Base-by-base conservation (phyloP, 768 basidiomycete species). In the Leccinum incarnatum region DNA sequence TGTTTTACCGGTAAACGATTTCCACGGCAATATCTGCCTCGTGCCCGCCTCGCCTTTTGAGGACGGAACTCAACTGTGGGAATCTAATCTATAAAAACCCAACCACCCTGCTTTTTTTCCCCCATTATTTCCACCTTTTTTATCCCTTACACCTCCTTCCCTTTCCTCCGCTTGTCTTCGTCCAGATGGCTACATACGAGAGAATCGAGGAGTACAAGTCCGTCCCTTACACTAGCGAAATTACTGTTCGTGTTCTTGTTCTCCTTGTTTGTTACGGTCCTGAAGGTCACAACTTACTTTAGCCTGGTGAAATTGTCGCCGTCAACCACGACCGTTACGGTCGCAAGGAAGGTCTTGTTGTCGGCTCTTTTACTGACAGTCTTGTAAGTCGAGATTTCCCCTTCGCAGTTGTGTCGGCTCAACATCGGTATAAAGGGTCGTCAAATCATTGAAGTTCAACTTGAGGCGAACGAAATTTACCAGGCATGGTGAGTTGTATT, bases 271-370 rank as follows among this genome's bases (percentile, higher is more conserved):
- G 27, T 2, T 4, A 36, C 47, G 29, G 34, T 48, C 40, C 52
- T 60, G 8, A 69, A 27, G 17, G 11, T 51, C 51, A 45, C 42
- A 17, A 55, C 48, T 46, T 51, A 34, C 48, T 23, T 23, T 57
- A 91, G 88, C 83, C 89, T 55, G 91, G 91, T 60, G 91, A 93
- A 72, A 79, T 92, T 69, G 91, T 93, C 73, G 79, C 88, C 56
- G 86, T 93, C 67, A 80, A 84, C 67, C 81, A 89, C 68, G 83
- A 83, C 40, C 54, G 73, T 30, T 79, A 80, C 59, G 88, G 87
- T 65, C 79, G 82, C 62, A 83, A 80, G 67, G 91, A 95, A 70
- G 92, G 93, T 53, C 81, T 93, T 57, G 91, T 93, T 63, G 76
- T 92, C 37, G 89, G 90, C 42, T 82, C 88, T 34, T 85, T 89